Percentiles rank a stretch among this genome's conserved stretches.
Evolutionary conservation across 768 basidiomycete species (phyloP).

Genomic region (Neoboletus magnificus): DNA sequence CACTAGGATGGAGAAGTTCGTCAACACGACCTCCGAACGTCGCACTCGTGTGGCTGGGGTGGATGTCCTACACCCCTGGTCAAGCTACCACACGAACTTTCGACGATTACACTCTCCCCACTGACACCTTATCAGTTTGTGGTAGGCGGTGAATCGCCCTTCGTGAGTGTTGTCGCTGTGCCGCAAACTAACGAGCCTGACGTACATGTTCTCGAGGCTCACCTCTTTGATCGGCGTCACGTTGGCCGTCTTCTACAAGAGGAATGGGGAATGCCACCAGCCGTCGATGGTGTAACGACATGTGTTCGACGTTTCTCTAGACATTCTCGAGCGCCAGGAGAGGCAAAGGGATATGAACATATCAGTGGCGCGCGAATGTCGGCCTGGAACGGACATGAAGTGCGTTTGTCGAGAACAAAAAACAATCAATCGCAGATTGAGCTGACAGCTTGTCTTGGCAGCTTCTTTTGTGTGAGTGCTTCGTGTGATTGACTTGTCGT

Average conservation of each 20-base stretch:
- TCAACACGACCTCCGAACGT: constrained; percentile 77
- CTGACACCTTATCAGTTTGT: constrained; percentile 82
- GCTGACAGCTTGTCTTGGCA: constrained; percentile 28
- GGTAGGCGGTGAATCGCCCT: constrained; percentile 77
- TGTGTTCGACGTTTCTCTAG: constrained; percentile 83
- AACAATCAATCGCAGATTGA: neutral
- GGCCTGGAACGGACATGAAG: constrained; percentile 69
- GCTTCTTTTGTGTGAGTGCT: constrained; percentile 61
- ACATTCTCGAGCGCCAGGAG: constrained; percentile 32
- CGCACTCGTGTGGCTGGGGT: constrained; percentile 55
- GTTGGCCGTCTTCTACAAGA: constrained; percentile 54
- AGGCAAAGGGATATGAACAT: constrained; percentile 48
- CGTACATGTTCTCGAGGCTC: constrained; percentile 10
- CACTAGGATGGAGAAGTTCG: constrained; percentile 79
- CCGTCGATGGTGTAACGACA: constrained; percentile 53
- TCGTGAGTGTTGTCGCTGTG: constrained; percentile 44
- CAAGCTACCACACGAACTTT: constrained; percentile 60
- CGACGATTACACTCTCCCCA: constrained; percentile 70
- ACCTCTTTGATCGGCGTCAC: constrained; percentile 78
- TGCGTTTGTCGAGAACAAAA: constrained; percentile 27
- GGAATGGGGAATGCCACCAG: constrained; percentile 66
- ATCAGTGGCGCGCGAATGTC: constrained; percentile 78
- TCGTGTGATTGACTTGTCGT: neutral
- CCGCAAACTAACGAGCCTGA: neutral
- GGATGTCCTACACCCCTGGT: constrained; percentile 73